Evolutionary conservation across 2,329 filamentous ascomycete genomes (phyloP), one percentile per base, ranked within the genome.

Genomic region (Colletotrichum orchidophilum): DNA sequence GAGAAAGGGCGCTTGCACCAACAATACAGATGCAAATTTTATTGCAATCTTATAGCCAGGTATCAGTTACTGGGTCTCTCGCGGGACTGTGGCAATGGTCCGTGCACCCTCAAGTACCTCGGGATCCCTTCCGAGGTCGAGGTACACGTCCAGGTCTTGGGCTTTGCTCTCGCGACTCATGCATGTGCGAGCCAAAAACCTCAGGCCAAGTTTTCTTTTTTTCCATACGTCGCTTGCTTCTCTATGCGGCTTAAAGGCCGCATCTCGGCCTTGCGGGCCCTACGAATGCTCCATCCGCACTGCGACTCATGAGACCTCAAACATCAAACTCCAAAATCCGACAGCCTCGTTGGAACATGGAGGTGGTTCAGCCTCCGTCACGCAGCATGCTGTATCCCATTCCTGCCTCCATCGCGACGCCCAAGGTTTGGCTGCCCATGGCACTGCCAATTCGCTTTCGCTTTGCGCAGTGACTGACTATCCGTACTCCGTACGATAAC

Each of bases 301-400:
- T 59, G 53, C 64, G 68, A 71, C 68, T 71, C 68, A 71, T 68
- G 68, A 50, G 46, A 71, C 64, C 49, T 71, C 68, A 71, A 71
- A 68, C 64, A 68, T 52, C 29, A n/a, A 21, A 61, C 6, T n/a
- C 42, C 31, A 31, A 27, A 59, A 52, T 50, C 39, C 58, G 65
- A 67, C 64, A 71, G 68, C 68, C 68, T 71, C 52, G 64, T 53
- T 21, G 39, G 58, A 35, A 46, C 3, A 46, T 46, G 39, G 39
- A 46, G 39, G 18, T 63, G 27, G 27, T 39, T 53, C 18, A 33
- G 13, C 9, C 21, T 15, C 31, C 26, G 57, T 27, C 24, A 21
- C 57, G 6, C 12, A 13, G n/a, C 21, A 12, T 35, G 33, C 12
- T 8, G 24, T 18, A 12, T 63, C 29, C 15, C 29, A 12, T 31